Percentiles rank a stretch among this genome's conserved stretches.
phyloP scores from a whole-genome alignment of 805 yeast species.

The Cyberlindnera lachancei region DNA sequence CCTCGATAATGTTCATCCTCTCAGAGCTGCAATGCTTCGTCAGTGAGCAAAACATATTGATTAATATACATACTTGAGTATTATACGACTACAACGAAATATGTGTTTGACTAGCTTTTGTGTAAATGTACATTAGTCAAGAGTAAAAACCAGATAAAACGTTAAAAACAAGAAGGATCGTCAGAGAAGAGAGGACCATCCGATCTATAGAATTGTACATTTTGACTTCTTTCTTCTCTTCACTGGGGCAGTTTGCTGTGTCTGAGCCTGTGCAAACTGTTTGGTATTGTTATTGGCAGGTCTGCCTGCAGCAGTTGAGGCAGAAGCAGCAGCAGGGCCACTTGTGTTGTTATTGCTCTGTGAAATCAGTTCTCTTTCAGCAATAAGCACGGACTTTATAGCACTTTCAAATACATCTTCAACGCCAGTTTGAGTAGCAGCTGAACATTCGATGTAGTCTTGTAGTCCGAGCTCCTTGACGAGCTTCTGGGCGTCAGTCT shows the following conservation, averaged over 20 bases:
- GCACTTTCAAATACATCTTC: conserved; percentile 81
- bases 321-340: conserved; percentile 1
- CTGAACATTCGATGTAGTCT: conserved; percentile 81
- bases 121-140: not conserved
- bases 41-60: too few relatives aligned
- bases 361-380: conserved; percentile 12
- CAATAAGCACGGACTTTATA: conserved; percentile 52
- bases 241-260: not conserved
- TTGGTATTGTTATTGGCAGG: not conserved
- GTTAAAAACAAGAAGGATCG: too few relatives aligned
- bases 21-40: conserved; percentile 36
- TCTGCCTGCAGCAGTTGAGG: not conserved
- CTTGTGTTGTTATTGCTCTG: conserved; percentile 2
- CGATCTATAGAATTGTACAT: conserved; percentile 40
- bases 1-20: conserved; percentile 45
- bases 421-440: conserved; percentile 82
- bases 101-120: too few relatives aligned
- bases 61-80: too few relatives aligned
- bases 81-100: too few relatives aligned
- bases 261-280: not conserved
- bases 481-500: conserved; percentile 53
- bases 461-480: conserved; percentile 69
- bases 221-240: conserved; percentile 36
- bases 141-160: too few relatives aligned
- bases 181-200: too few relatives aligned